Evolutionary conservation across 495 filamentous ascomycete genomes (phyloP), one percentile per base, ranked within the genome.

Genomic region (Penicillium waksmanii): DNA sequence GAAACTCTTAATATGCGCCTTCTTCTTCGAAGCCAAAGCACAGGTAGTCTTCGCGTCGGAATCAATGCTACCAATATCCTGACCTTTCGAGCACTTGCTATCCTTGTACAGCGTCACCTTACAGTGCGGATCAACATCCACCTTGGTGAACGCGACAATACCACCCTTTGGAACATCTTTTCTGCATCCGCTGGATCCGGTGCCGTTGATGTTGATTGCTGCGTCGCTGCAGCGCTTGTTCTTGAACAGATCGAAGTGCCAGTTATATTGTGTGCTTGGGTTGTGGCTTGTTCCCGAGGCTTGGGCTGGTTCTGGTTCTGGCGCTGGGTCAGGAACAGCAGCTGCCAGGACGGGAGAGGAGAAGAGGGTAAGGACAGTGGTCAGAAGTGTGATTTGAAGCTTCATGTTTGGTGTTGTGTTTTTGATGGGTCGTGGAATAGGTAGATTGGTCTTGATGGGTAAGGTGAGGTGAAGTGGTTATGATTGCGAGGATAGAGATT

Each of bases 241-340:
- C 4, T 56, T 31, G 50, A 59, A 67, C 1, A 67, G 53, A 5
- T 53, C 40, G 50, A 67, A 57, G 49, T 36, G 34, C 62, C 58
- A 67, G 46, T 49, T n/a, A 7, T 36, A 38, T 25, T 49, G 44
- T 8, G 25, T 10, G 19, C 25, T 19, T 18, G 36, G 36, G 27
- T 4, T 31, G 40, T 43, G 35, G 2, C 5, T 33, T 5, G 48
- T 7, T 21, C 15, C 17, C 1, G 34, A 18, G 35, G 36, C 4
- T 12, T 33, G 13, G 12, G 48, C 25, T 19, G 19, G 35, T 6
- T 9, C 23, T 23, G 15, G 4, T 2, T 2, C 23, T 2, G 35
- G 17, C 1, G 27, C 27, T 31, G 27, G 27, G 27, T 31, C 27
- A 9, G 27, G 27, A 5, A 31, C 27, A 7, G 21, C 48, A 1